These are phyloP conservation scores for Sporothrix brasiliensis DNA, from an alignment of 2,329 filamentous ascomycete species.

Conservation along the genomic window DNA sequence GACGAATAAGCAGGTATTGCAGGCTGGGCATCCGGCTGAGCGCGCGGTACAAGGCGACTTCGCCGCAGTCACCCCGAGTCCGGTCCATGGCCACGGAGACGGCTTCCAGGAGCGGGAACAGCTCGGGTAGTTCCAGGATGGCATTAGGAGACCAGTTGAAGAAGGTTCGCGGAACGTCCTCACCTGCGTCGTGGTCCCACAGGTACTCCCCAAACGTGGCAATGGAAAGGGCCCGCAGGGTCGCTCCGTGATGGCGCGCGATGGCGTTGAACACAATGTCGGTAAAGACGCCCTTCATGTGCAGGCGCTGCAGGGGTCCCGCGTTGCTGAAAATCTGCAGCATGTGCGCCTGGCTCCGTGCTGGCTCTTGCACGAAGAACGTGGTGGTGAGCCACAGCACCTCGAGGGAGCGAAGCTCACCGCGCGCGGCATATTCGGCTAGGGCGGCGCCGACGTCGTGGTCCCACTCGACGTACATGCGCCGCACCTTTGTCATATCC, in stretches of 20 bases:
- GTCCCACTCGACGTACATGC: not conserved
- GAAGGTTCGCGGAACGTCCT: not conserved
- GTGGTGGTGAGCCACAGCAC: not conserved
- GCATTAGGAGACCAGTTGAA: not conserved
- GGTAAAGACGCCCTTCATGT: not conserved
- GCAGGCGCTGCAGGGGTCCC: not conserved
- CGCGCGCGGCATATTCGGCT: not conserved
- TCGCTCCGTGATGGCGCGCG: not conserved
- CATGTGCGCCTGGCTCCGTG: not conserved
- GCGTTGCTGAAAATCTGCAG: not conserved
- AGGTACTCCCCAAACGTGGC: not conserved
- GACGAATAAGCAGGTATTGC: not conserved
- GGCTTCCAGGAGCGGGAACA: not conserved
- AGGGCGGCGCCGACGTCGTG: not conserved
- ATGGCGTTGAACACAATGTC: not conserved
- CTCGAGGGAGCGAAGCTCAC: not conserved
- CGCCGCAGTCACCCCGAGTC: not conserved
- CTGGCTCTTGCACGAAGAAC: not conserved
- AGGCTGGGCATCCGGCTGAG: not conserved
- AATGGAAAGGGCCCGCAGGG: not conserved
- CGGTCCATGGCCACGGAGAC: not conserved
- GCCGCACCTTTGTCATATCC: not conserved
- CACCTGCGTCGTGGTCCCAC: not conserved
- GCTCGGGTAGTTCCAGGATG: not conserved
- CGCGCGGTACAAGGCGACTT: conserved; percentile 12